Conservation (phyloP, 2,329 filamentous ascomycete genomes). For the Pezicula neosporulosa region DNA sequence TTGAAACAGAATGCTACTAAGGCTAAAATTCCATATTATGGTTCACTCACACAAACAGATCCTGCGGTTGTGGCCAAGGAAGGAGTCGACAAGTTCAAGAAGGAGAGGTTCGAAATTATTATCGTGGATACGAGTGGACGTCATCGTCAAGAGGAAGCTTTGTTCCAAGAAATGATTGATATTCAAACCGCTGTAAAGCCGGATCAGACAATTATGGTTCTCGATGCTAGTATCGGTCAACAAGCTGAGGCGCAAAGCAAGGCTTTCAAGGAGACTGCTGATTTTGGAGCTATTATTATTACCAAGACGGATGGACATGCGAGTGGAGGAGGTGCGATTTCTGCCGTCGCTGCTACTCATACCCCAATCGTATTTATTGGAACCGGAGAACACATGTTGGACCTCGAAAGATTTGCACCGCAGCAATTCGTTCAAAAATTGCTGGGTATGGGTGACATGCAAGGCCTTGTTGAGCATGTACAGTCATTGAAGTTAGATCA, state of each 20-base stretch:
- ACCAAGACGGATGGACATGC: constrained; percentile 98
- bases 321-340: constrained; percentile 93
- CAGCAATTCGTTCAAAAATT: constrained; percentile 92
- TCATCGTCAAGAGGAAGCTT: constrained; percentile 88
- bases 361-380: constrained; percentile 98
- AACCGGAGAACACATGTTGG: constrained; percentile 95
- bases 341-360: constrained; percentile 91
- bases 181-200: constrained; percentile 88
- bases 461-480: constrained; percentile 91
- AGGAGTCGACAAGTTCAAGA: constrained; percentile 98
- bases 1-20: constrained; percentile 98
- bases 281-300: constrained; percentile 98
- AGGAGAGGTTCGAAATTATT: constrained; percentile 96
- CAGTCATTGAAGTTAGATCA: constrained; percentile 94
- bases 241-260: constrained; percentile 91
- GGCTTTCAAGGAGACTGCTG: constrained; percentile 94
- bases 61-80: constrained; percentile 91
- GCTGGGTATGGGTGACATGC: constrained; percentile 96
- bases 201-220: constrained; percentile 97
- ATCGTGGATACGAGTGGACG: constrained; percentile 97
- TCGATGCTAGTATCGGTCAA: constrained; percentile 95
- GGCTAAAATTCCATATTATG: constrained; percentile 98
- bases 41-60: constrained; percentile 93
- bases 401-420: constrained; percentile 88
- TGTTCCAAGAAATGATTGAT: constrained; percentile 97